Evolutionary conservation across 164 flowering plant genomes (phyloP), one percentile per base, ranked within the genome.

Genomic region (Dillenia suffruticosa): DNA sequence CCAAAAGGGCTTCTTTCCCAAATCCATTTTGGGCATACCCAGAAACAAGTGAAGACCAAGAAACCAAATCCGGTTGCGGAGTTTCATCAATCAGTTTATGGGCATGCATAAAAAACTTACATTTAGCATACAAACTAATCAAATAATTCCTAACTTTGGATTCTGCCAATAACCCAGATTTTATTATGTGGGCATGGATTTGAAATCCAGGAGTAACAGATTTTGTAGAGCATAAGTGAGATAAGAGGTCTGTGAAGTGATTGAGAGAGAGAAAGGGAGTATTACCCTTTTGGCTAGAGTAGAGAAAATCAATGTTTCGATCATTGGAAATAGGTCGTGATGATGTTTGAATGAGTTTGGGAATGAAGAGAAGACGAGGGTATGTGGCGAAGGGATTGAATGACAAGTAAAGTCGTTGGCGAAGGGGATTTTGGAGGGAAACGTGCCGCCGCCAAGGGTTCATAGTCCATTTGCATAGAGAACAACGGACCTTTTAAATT

Each of bases 31-130:
- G 83, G 14, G 73, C 79, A 74, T 82, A 90, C 68, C 92, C 92
- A 51, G 92, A 83, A 61, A 87, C 72, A 57, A 90, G 70, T 63
- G 94, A 79, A 49, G 89, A 84, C 91, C 88, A 85, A 61, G 88
- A 75, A 64, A 84, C 85, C 72, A 85, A 68, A 68, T 87, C 89
- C 13, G 80, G 83, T 60, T 83, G 80, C 17, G 79, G 59, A 74
- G 77, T 80, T 84, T 74, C 85, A 8, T 81, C 85, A 44, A 87
- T 51, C 81, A 87, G 65, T 44, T 76, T 75, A 65, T 81, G 86
- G 47, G 93, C 96, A 54, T 71, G 69, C 9, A 62, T 58, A 46
- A 82, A 84, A 60, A 52, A 16, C 14, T 61, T 64, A 65, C 83
- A 74, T 63, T 84, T 87, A 0, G 89, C 74, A 51, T 88, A 90